These are phyloP conservation scores for Nematodospora anomalae DNA, from an alignment of 1,139 yeast species.

Conservation along the genomic window DNA sequence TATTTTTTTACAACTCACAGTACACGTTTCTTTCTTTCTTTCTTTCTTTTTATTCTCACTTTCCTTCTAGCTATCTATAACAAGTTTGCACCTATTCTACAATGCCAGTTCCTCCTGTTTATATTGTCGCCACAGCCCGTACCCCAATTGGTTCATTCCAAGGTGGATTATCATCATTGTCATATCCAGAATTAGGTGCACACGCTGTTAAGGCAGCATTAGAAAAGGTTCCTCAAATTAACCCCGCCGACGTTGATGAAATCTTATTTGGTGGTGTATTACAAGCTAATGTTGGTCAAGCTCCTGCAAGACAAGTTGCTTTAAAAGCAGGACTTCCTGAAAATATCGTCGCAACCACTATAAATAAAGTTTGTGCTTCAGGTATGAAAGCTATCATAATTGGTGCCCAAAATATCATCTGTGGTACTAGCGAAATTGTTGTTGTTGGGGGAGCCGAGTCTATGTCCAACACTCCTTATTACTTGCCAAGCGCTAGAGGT, in stretches of 20 bases:
- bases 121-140: conserved; percentile 87
- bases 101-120: conserved; percentile 46
- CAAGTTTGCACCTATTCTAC: conserved; percentile 1
- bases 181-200: conserved; percentile 84
- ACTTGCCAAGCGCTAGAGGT: conserved; percentile 77
- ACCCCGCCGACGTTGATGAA: conserved; percentile 81
- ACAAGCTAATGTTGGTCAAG: conserved; percentile 94
- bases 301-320: conserved; percentile 98
- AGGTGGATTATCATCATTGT: conserved; percentile 72
- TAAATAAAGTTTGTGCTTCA: conserved; percentile 97
- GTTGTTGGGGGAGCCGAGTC: conserved; percentile 98
- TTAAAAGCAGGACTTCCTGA: conserved; percentile 82
- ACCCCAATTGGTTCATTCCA: conserved; percentile 96
- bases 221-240: conserved; percentile 77
- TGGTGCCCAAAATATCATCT: conserved; percentile 86
- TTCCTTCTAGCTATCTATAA: not conserved
- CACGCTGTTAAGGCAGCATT: conserved; percentile 90
- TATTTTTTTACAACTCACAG: no score
- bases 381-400: conserved; percentile 89
- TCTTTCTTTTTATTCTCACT: no score
- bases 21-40: no score
- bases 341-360: conserved; percentile 78
- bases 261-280: conserved; percentile 89
- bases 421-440: conserved; percentile 89
- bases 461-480: conserved; percentile 95